These are phyloP conservation scores for Ophiostoma sp. DNA, from an alignment of 2,329 filamentous ascomycete genomes.

Conservation along the genomic window DNA sequence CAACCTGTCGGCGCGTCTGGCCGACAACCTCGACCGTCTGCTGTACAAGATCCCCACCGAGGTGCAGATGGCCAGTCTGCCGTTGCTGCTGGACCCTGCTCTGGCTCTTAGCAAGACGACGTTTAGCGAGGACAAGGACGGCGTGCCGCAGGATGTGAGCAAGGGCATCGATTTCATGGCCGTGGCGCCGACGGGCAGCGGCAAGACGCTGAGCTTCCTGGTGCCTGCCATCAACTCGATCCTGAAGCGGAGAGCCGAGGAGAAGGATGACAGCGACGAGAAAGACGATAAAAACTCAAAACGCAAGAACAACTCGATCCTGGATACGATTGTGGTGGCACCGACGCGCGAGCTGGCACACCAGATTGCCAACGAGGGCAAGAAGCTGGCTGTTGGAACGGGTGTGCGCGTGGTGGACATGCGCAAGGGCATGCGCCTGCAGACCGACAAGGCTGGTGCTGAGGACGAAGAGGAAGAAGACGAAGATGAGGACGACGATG, in stretches of 20 bases:
- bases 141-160: slow-evolving; percentile 30
- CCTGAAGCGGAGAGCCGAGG: slow-evolving; percentile 50
- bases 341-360: slow-evolving; percentile 73
- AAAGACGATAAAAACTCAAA: slow-evolving; percentile 34
- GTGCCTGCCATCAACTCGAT: slow-evolving; percentile 80
- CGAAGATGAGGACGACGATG: slow-evolving; percentile 31
- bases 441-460: slow-evolving; percentile 32
- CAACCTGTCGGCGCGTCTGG: slow-evolving; percentile 66
- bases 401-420: slow-evolving; percentile 75
- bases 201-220: slow-evolving; percentile 90
- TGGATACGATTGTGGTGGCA: slow-evolving; percentile 67
- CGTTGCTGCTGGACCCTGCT: slow-evolving; percentile 62
- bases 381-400: slow-evolving; percentile 67
- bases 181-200: slow-evolving; percentile 90
- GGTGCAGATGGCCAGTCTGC: slow-evolving; percentile 82
- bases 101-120: slow-evolving; percentile 42
- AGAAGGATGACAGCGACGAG: slow-evolving; percentile 38
- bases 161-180: slow-evolving; percentile 68
- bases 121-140: slow-evolving; percentile 26
- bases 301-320: slow-evolving; percentile 41
- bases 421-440: slow-evolving; percentile 75
- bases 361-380: slow-evolving; percentile 79
- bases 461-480: slow-evolving; percentile 34
- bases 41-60: slow-evolving; percentile 86
- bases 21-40: slow-evolving; percentile 75